These are phyloP conservation scores for Cyphellophora europaea DNA, from an alignment of 2,329 filamentous ascomycete species.

Conservation along the genomic window DNA sequence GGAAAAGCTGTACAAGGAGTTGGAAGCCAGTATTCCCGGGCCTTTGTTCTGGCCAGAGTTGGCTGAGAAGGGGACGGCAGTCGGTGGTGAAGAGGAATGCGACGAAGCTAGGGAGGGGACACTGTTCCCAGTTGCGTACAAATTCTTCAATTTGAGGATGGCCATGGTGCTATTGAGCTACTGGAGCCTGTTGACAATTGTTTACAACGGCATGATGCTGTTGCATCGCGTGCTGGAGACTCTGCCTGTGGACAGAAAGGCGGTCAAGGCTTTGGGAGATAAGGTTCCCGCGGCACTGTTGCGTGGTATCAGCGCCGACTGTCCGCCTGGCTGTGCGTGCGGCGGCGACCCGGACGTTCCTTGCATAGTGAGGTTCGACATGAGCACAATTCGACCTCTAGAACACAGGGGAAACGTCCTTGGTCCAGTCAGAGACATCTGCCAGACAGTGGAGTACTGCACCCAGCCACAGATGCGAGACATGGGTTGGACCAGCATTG, in stretches of 20 bases:
- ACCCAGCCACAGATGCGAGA: constrained; percentile 18
- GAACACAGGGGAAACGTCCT: constrained; percentile 20
- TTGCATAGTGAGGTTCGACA: background rate
- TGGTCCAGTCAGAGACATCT: constrained; percentile 23
- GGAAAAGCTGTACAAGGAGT: constrained; percentile 17
- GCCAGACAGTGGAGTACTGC: constrained; percentile 27
- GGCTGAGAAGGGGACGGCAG: constrained; percentile 8
- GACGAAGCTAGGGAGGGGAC: constrained; percentile 8
- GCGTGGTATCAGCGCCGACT: constrained; percentile 6
- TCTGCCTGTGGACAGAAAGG: background rate
- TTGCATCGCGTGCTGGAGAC: constrained; percentile 21
- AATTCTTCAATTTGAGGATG: constrained; percentile 21
- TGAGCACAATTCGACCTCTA: constrained; percentile 17
- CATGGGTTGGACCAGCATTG: constrained; percentile 9
- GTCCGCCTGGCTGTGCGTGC: background rate
- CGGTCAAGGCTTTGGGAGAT: constrained; percentile 2
- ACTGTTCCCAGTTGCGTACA: constrained; percentile 23
- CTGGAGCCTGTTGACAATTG: constrained; percentile 24
- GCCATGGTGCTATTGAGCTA: constrained; percentile 23
- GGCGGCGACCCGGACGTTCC: background rate
- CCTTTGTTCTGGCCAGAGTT: constrained; percentile 24
- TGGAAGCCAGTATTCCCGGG: constrained; percentile 16
- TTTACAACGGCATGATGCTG: constrained; percentile 26
- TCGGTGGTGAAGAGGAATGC: background rate
- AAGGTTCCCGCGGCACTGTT: constrained; percentile 2